phyloP scores from a whole-genome alignment of 2,329 filamentous ascomycete genomes.

The Rutstroemia sp. region DNA sequence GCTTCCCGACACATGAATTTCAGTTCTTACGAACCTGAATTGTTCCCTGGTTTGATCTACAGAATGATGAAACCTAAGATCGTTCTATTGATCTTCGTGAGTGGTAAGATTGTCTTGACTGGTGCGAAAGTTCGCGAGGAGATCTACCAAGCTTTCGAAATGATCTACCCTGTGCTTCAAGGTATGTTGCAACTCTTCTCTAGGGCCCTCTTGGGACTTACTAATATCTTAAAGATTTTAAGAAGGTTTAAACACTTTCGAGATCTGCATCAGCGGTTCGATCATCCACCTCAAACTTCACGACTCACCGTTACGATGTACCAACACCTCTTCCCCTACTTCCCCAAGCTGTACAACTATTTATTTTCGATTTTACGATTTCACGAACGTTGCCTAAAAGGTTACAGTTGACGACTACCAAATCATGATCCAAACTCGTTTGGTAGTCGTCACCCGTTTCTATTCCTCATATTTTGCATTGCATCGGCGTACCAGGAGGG shows the following conservation, averaged over 20 bases:
- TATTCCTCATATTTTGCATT: constrained; percentile 25
- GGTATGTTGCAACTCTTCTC: constrained; percentile 41
- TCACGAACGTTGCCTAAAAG: constrained; percentile 27
- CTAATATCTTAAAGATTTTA: constrained; percentile 29
- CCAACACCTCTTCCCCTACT: constrained; percentile 17
- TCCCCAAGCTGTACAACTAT: constrained; percentile 26
- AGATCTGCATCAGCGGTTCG: constrained; percentile 24
- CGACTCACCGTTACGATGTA: constrained; percentile 20
- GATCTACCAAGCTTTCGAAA: constrained; percentile 93
- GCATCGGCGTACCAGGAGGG: constrained; percentile 26
- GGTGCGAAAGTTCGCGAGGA: constrained; percentile 97
- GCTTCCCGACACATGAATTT: constrained; percentile 98
- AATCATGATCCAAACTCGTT: constrained; percentile 2
- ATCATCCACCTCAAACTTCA: constrained; percentile 19
- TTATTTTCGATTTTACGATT: constrained; percentile 23
- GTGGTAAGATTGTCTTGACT: constrained; percentile 95
- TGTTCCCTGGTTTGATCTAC: constrained; percentile 99
- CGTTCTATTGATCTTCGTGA: constrained; percentile 94
- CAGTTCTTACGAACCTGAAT: constrained; percentile 95
- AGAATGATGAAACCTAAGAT: constrained; percentile 99
- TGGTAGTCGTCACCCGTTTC: constrained; percentile 19
- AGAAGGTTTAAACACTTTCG: constrained; percentile 29
- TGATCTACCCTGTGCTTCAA: constrained; percentile 94
- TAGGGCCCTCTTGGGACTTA: neutral
- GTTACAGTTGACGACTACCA: neutral